Evolutionary conservation across 225 moss, liverwort and hornwort species (phyloP), one percentile per base, ranked within the genome.

Genomic region (Bryum argenteum): DNA sequence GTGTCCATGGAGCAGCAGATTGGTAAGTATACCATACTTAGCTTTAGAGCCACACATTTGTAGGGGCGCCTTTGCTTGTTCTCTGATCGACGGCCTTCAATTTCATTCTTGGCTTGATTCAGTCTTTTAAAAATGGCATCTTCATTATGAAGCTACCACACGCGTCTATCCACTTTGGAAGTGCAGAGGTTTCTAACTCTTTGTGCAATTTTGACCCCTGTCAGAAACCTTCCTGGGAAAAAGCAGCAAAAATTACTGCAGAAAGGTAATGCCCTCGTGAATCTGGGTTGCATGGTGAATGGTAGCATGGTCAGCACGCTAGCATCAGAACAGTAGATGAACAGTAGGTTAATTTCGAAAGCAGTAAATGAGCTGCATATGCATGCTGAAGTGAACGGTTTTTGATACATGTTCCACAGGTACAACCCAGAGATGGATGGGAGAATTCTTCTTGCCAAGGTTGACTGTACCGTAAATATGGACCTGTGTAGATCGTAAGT

Each of bases 181-280:
- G 37, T 21, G 47, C 28, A 45, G 40, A 71, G 56, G 58, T 62
- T 67, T 24, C 55, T 76, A 78, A 75, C 18, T 62, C 41, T 59
- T 13, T 64, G 0, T 71, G 41, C 38, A 55, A 65, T 71, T 21
- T 12, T 18, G 23, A 13, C n/a, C 22, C 43, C 5, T 37, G 28
- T 52, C 86, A 92, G 92, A 88, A 73, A 90, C 90, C 90, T 57
- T 70, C 92, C 37, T 92, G 92, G 92, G 92, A 92, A 48, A 92
- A 84, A 83, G 86, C 92, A 18, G 90, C 92, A 37, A 84, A 83
- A 76, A 86, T 80, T 54, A 73, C 90, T 17, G 88, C 88, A 26
- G 90, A 92, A 22, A 92, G 86, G 92, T 90, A 67, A 28, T 38
- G 19, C 8, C 56, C 26, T 61, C 8, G 67, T 17, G 28, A 63